phyloP scores from a whole-genome alignment of 192 early-diverging fungal species.

The Kickxella alabastrina region DNA sequence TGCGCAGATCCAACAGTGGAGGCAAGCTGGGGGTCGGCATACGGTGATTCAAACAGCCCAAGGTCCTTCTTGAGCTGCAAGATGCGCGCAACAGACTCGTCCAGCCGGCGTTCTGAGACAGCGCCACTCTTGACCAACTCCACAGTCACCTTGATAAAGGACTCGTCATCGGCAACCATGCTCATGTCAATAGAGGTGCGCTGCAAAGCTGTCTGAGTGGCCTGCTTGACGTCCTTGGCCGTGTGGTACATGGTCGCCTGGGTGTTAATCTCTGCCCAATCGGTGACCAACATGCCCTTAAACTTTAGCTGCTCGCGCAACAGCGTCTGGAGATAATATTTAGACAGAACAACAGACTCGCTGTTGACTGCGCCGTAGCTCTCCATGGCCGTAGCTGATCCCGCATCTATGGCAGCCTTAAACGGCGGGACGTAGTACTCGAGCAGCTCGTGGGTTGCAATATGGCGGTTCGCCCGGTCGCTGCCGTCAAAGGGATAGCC shows the following conservation, averaged over 20 bases:
- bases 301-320: slow-evolving; percentile 55
- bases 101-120: slow-evolving; percentile 31
- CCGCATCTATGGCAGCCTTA: slow-evolving; percentile 57
- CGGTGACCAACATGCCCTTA: slow-evolving; percentile 55
- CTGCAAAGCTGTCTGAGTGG: slow-evolving; percentile 28
- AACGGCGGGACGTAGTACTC: slow-evolving; percentile 64
- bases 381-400: slow-evolving; percentile 61
- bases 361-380: slow-evolving; percentile 61
- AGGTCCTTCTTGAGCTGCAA: slow-evolving; percentile 59
- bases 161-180: slow-evolving; percentile 54
- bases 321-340: slow-evolving; percentile 53
- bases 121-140: slow-evolving; percentile 29
- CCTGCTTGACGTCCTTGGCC: slow-evolving; percentile 34
- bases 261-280: slow-evolving; percentile 54
- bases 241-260: slow-evolving; percentile 46
- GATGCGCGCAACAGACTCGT: slow-evolving; percentile 44
- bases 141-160: slow-evolving; percentile 37
- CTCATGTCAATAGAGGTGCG: slow-evolving; percentile 52
- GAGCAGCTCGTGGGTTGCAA: slow-evolving; percentile 54
- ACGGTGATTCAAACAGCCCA: slow-evolving; percentile 50
- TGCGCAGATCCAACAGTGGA: slow-evolving; percentile 48
- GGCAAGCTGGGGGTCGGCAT: slow-evolving; percentile 25
- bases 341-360: slow-evolving; percentile 55
- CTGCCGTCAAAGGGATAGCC: slow-evolving; percentile 54
- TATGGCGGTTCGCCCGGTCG: slow-evolving; percentile 37